phyloP scores from a whole-genome alignment of 2,329 filamentous ascomycete genomes.

The Calycina marina region DNA sequence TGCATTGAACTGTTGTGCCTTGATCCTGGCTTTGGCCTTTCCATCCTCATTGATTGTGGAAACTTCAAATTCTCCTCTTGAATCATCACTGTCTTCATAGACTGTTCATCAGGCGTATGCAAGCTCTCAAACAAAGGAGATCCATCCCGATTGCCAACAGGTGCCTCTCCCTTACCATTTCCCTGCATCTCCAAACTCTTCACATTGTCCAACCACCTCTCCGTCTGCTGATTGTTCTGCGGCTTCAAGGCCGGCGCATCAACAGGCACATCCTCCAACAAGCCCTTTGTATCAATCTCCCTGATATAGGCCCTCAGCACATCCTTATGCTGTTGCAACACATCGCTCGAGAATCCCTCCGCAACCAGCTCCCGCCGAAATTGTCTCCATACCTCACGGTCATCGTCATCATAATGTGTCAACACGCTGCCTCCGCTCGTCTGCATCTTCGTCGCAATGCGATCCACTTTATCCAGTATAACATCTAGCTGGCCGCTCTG shows the following conservation, averaged over 20 bases:
- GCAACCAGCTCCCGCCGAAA: slow-evolving; percentile 42
- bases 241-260: slow-evolving; percentile 19
- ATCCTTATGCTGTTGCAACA: slow-evolving; percentile 44
- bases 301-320: slow-evolving; percentile 45
- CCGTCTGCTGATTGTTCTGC: slow-evolving; percentile 3
- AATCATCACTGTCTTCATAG: slow-evolving; percentile 16
- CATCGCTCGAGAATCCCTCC: slow-evolving; percentile 41
- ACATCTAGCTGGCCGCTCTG: slow-evolving; percentile 28
- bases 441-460: slow-evolving; percentile 37
- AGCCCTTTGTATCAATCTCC: slow-evolving; percentile 39
- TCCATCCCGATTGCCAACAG: no score
- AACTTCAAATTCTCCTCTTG: slow-evolving; percentile 22
- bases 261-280: slow-evolving; percentile 32
- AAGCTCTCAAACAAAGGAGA: slow-evolving; percentile 14
- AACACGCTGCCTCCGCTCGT: slow-evolving; percentile 24
- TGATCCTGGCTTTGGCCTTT: slow-evolving; percentile 14
- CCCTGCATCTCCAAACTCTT: no score
- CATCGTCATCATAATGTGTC: slow-evolving; percentile 26
- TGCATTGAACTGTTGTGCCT: slow-evolving; percentile 1
- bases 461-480: slow-evolving; percentile 47
- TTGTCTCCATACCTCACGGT: slow-evolving; percentile 40
- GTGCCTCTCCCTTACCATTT: no score
- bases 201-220: slow-evolving; percentile 16
- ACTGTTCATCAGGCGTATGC: slow-evolving; percentile 10
- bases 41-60: slow-evolving; percentile 17